phyloP scores from a whole-genome alignment of 2,329 filamentous ascomycete species.

The Exutisphaerella laricina region DNA sequence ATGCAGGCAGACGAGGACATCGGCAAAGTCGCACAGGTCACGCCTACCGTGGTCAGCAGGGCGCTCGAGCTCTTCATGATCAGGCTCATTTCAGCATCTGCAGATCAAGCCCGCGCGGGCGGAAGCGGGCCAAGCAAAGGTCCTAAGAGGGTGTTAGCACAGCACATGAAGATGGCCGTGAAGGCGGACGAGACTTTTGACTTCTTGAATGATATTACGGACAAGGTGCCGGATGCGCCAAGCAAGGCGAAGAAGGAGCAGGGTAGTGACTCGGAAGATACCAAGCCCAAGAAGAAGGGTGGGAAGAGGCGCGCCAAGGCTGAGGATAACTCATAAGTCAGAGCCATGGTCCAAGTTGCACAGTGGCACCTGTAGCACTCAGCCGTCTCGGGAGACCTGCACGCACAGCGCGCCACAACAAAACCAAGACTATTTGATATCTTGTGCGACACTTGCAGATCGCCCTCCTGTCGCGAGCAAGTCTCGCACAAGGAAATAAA shows the following conservation, averaged over 20 bases:
- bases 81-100: slow-evolving; percentile 80
- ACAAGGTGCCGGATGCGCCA: slow-evolving; percentile 68
- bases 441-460: too few species aligned
- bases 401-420: too few species aligned
- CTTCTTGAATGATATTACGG: slow-evolving; percentile 85
- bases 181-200: slow-evolving; percentile 88
- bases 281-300: slow-evolving; percentile 19
- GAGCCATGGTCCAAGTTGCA: too few species aligned
- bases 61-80: slow-evolving; percentile 98
- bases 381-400: too few species aligned
- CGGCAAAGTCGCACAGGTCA: slow-evolving; percentile 96
- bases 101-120: slow-evolving; percentile 63
- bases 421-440: too few species aligned
- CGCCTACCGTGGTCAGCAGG: slow-evolving; percentile 81
- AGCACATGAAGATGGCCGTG: slow-evolving; percentile 88
- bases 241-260: slow-evolving; percentile 38
- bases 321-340: too few species aligned
- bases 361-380: too few species aligned
- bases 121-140: slow-evolving; percentile 20
- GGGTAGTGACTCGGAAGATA: slow-evolving; percentile 28
- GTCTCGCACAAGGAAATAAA: too few species aligned
- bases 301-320: slow-evolving; percentile 25
- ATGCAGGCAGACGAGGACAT: slow-evolving; percentile 99
- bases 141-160: slow-evolving; percentile 82
- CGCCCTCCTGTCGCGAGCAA: too few species aligned